Base-by-base conservation (phyloP, 2,329 filamentous ascomycete species). In the Teratosphaeriaceae sp. region DNA sequence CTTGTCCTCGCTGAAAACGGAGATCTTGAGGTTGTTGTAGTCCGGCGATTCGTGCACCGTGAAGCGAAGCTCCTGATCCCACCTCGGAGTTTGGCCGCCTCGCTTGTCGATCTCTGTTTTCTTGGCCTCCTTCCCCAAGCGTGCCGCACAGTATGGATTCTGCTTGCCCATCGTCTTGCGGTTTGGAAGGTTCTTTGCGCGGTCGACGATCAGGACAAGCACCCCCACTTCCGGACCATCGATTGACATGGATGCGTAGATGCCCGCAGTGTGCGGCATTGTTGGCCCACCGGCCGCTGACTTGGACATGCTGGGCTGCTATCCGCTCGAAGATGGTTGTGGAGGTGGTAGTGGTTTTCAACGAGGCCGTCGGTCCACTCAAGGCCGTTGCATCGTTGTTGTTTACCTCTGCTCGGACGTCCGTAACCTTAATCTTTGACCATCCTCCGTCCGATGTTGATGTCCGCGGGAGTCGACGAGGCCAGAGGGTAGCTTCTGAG, bases 121-220 rank as follows among this genome's bases (percentile, higher is more conserved):
- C 72, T 94, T 94, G 37, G 92, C 92, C 67, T 97, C 89, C 66
- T 98, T 98, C 24, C 90, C 92, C 35, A 98, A 70, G 42, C 92
- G 77, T 23, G 88, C 89, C 27, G 92, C 92, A 67, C 89, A 96
- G 66, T 97, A 98, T 0, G 92, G 90, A 63, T 97, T 89, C 70
- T 98, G 92, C 69, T 98, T 98, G 43, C 92, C 92, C 73, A 98
- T 96, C 5, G 88, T 92, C 72, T 94, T 94, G 55, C 88, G 74
- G 68, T 98, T 98, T 39, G 92, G 92, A 54, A 98, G 71, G 64
- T 98, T 98, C 78, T 95, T 97, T 40, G 89, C 92, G 54, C 89
- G 79, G 69, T 98, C 92, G 59, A 97, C 80, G 57, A 98, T 83
- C 44, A 88, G 78, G 36, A 98, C 88, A 55, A 98, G 73, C 1